Evolutionary conservation across 129 eudicot species (phyloP).

Genomic region (Flaveria ramosissima): DNA sequence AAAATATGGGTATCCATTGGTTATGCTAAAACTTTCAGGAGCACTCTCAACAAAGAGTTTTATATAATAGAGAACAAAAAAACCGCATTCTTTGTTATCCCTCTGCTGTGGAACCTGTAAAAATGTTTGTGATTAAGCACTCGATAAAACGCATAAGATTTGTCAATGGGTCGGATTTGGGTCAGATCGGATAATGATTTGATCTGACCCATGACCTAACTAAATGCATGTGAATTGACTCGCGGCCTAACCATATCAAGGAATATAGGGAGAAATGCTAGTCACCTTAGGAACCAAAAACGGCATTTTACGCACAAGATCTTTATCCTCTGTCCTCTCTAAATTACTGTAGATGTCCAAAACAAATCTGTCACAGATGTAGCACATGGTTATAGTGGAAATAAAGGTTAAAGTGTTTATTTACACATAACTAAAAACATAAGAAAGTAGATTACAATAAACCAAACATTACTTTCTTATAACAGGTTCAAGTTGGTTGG

Average conservation of each 20-base stretch:
- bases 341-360: constrained; percentile 45
- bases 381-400: not conserved
- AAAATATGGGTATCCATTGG: constrained; percentile 57
- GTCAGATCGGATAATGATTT: not conserved
- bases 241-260: constrained; percentile 1
- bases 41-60: constrained; percentile 56
- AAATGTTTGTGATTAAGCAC: not conserved
- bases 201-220: not conserved
- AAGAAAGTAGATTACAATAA: constrained; percentile 11
- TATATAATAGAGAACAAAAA: constrained; percentile 58
- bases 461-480: constrained; percentile 51
- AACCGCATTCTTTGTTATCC: constrained; percentile 50
- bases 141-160: not conserved
- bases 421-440: not conserved
- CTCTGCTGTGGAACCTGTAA: constrained; percentile 84
- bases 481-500: constrained; percentile 53
- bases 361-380: constrained; percentile 49
- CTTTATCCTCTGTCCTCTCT: constrained; percentile 41
- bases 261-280: constrained; percentile 1
- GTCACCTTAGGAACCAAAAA: constrained; percentile 72
- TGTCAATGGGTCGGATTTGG: not conserved
- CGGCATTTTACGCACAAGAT: constrained; percentile 52
- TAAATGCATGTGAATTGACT: too few species aligned
- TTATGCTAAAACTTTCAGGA: constrained; percentile 55
- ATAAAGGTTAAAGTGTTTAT: not conserved